These are phyloP conservation scores for Tuber calosporum DNA, from an alignment of 495 filamentous ascomycete species.

Conservation along the genomic window DNA sequence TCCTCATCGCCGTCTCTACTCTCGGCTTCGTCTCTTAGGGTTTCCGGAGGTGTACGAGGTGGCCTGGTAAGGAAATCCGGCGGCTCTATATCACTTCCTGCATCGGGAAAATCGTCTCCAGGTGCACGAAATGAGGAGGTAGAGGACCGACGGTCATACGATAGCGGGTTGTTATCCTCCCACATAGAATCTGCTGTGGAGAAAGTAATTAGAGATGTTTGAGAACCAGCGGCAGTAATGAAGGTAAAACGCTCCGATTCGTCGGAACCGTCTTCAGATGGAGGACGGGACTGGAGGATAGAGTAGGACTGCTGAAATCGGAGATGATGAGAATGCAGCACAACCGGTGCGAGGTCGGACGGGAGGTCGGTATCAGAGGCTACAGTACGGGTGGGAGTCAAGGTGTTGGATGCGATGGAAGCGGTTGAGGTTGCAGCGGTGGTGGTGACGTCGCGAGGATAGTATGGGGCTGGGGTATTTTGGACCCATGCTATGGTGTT, in stretches of 20 bases:
- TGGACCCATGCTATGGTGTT: constrained; percentile 4
- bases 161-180: constrained; percentile 43
- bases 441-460: constrained; percentile 17
- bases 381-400: constrained; percentile 11
- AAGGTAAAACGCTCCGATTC: constrained; percentile 1
- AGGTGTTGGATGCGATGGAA: neutral
- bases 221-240: neutral
- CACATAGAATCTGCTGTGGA: constrained; percentile 35
- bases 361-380: constrained; percentile 11
- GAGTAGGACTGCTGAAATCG: constrained; percentile 1
- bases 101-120: constrained; percentile 47
- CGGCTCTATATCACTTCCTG: constrained; percentile 48
- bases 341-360: neutral
- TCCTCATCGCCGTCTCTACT: constrained; percentile 56
- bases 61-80: constrained; percentile 54
- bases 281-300: constrained; percentile 9
- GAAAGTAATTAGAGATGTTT: neutral
- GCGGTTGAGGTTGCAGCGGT: constrained; percentile 15
- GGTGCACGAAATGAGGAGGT: constrained; percentile 34
- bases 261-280: constrained; percentile 5
- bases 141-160: constrained; percentile 44
- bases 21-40: constrained; percentile 48
- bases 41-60: constrained; percentile 25
- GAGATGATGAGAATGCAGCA: neutral
- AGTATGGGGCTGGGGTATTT: neutral